phyloP scores from a whole-genome alignment of 2,329 filamentous ascomycete genomes.

The Beauveria varroae region DNA sequence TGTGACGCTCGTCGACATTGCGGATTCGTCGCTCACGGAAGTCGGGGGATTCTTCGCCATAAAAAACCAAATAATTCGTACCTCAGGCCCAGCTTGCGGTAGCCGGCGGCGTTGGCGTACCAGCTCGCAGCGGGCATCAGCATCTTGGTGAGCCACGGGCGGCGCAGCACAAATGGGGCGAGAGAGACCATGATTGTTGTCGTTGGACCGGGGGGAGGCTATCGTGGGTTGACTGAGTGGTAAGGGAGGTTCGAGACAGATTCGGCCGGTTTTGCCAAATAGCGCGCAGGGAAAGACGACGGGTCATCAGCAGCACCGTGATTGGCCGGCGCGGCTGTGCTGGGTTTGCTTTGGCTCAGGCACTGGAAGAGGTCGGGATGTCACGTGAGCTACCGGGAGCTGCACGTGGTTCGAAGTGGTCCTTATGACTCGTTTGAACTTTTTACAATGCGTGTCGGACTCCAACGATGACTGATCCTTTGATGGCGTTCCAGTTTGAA shows the following conservation, averaged over 20 bases:
- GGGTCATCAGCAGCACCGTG: constrained; percentile 18
- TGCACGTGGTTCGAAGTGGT: background rate
- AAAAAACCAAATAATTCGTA: constrained; percentile 36
- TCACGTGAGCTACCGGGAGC: constrained; percentile 22
- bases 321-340: constrained; percentile 24
- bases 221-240: background rate
- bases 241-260: constrained; percentile 5
- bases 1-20: background rate
- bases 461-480: too few species aligned
- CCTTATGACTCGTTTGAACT: too few species aligned
- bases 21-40: background rate
- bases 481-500: too few species aligned
- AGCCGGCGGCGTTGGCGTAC: constrained; percentile 85
- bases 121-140: constrained; percentile 77
- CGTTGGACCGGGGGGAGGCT: constrained; percentile 13
- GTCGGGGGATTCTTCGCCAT: background rate
- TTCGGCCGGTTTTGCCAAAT: constrained; percentile 16
- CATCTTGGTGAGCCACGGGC: constrained; percentile 73
- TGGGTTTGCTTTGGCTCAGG: background rate
- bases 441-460: too few species aligned
- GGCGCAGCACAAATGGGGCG: constrained; percentile 69
- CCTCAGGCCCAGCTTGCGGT: constrained; percentile 87
- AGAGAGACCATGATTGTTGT: constrained; percentile 59
- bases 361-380: constrained; percentile 22
- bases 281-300: constrained; percentile 13